Percentiles rank a stretch among this genome's conserved stretches.
These are phyloP conservation scores for Rauvolfia tetraphylla DNA, from an alignment of 257 asterid species.

Conservation along the genomic window DNA sequence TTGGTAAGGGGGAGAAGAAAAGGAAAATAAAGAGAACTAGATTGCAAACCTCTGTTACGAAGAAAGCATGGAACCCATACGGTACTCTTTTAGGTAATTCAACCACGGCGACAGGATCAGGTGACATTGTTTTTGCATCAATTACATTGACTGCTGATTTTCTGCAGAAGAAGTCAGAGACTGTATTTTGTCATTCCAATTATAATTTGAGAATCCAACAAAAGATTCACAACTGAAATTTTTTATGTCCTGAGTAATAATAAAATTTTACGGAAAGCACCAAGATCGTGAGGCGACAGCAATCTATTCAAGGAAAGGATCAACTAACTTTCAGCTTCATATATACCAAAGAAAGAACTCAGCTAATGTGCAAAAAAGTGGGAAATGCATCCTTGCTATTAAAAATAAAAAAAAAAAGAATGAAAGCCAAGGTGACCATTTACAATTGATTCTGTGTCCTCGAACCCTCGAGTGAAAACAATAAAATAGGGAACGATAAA, in stretches of 20 bases:
- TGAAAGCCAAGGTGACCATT: neutral
- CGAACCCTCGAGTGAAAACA: neutral
- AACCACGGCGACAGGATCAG: slow-evolving; percentile 78
- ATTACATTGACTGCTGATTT: slow-evolving; percentile 78
- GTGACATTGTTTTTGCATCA: slow-evolving; percentile 92
- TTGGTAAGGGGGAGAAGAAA: neutral
- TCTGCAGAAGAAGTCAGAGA: slow-evolving; percentile 37
- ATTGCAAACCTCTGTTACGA: slow-evolving; percentile 72
- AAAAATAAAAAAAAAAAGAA: neutral
- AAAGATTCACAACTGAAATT: neutral
- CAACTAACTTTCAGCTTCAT: neutral
- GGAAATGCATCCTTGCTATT: neutral
- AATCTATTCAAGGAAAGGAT: neutral
- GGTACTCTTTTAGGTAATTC: slow-evolving; percentile 88
- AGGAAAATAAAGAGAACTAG: neutral
- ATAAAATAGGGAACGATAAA: neutral
- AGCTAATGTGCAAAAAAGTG: neutral
- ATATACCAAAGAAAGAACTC: neutral
- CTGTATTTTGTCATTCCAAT: neutral
- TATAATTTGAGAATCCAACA: neutral
- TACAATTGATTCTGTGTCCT: neutral
- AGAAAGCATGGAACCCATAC: slow-evolving; percentile 94
- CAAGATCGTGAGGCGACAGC: neutral
- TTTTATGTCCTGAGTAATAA: neutral
- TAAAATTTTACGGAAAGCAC: neutral